Percentiles rank a stretch among this genome's conserved stretches.
Conservation (phyloP, 345 rosid species). For the Pugionium dolabratum region DNA sequence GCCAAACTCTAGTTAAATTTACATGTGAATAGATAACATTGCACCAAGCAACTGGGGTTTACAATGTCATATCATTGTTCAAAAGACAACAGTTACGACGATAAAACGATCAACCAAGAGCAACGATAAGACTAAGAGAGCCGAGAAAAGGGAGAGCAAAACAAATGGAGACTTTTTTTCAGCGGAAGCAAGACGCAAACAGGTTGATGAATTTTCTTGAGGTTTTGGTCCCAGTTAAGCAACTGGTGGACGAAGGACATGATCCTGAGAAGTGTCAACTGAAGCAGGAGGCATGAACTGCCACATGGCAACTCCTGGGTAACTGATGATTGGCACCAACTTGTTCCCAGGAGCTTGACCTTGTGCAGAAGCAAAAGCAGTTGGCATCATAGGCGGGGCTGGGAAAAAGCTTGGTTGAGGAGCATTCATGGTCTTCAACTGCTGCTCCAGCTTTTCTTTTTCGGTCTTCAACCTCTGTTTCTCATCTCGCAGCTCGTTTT, state of each 20-base stretch:
- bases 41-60: conserved; percentile 36
- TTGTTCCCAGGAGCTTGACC: conserved; percentile 89
- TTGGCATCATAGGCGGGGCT: conserved; percentile 63
- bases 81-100: conserved; percentile 50
- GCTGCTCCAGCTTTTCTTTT: conserved; percentile 76
- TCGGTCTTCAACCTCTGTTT: conserved; percentile 83
- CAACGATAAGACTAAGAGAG: conserved; percentile 44
- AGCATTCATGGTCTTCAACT: conserved; percentile 60
- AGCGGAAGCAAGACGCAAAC: conserved; percentile 46
- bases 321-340: conserved; percentile 82
- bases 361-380: conserved; percentile 72
- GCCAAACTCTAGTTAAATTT: conserved; percentile 49
- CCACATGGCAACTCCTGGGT: conserved; percentile 99
- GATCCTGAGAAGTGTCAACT: conserved; percentile 94
- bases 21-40: conserved; percentile 49
- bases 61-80: conserved; percentile 40
- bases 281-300: conserved; percentile 98
- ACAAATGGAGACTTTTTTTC: conserved; percentile 44
- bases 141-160: conserved; percentile 44
- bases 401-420: conserved; percentile 74
- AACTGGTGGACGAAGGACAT: conserved; percentile 91
- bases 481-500: conserved; percentile 86
- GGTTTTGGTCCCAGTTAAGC: conserved; percentile 47
- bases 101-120: conserved; percentile 38
- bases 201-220: conserved; percentile 39